phyloP scores from a whole-genome alignment of 2,329 filamentous ascomycete species.

The Ceratocystiopsis minuta region DNA sequence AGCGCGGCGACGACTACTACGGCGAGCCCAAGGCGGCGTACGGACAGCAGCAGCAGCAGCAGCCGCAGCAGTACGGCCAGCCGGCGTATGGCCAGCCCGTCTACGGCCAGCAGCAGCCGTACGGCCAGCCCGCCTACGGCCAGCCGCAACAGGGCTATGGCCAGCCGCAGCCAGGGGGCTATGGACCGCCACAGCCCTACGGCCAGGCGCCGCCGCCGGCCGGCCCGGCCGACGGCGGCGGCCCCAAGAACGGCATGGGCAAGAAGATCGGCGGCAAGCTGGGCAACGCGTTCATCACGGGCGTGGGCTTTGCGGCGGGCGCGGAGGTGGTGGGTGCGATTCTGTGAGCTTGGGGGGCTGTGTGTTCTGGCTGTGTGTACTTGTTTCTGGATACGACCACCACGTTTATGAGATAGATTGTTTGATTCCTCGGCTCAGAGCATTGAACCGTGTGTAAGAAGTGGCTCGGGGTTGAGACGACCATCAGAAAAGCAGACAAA shows the following conservation, averaged over 20 bases:
- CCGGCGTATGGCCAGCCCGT: slow-evolving; percentile 4
- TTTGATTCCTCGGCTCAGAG: too few species aligned
- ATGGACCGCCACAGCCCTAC: slow-evolving; percentile 19
- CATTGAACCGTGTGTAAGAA: too few species aligned
- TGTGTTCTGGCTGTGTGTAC: not conserved
- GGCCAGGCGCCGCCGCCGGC: too few species aligned
- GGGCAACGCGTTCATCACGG: slow-evolving; percentile 70
- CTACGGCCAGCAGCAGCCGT: slow-evolving; percentile 10
- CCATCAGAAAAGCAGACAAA: too few species aligned
- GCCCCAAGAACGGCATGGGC: slow-evolving; percentile 44
- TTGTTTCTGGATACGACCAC: too few species aligned
- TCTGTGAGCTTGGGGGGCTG: too few species aligned
- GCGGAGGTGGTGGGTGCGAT: slow-evolving; percentile 81
- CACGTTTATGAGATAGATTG: too few species aligned
- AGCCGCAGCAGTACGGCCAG: slow-evolving; percentile 2
- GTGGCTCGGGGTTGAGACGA: too few species aligned
- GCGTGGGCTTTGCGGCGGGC: slow-evolving; percentile 80
- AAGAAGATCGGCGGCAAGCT: slow-evolving; percentile 97
- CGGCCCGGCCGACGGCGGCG: too few species aligned
- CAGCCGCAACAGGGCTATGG: slow-evolving; percentile 28
- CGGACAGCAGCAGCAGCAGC: slow-evolving; percentile 4
- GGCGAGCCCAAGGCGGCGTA: slow-evolving; percentile 4
- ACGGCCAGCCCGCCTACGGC: slow-evolving; percentile 19
- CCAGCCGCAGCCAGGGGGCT: slow-evolving; percentile 16
- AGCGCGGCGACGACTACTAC: too few species aligned